A percentile compares a stretch with the other conserved stretches of the same genome.
phyloP scores from a whole-genome alignment of 75 land plant genomes.

The Azolla pinnata region DNA sequence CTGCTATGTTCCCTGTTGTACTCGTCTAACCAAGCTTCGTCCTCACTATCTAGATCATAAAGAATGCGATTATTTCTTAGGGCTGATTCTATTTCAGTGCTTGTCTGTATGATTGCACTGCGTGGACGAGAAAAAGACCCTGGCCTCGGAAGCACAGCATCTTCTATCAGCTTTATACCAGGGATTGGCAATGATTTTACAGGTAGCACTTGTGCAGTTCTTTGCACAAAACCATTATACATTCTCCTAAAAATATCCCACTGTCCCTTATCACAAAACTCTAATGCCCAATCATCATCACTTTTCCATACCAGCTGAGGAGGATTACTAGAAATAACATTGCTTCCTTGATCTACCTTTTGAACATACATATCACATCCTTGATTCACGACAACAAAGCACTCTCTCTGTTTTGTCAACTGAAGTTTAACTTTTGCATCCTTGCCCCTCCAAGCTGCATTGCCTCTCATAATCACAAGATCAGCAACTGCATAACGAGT shows the following conservation, averaged over 20 bases:
- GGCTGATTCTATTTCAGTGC: conserved; percentile 79
- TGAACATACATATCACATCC: background rate
- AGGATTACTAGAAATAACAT: background rate
- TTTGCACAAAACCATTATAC: conserved; percentile 46
- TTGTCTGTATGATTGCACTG: conserved; percentile 46
- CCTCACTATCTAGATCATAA: conserved; percentile 96
- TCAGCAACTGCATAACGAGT: too few species aligned
- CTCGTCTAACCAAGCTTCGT: conserved; percentile 61
- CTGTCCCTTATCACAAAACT: conserved; percentile 73
- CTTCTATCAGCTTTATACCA: conserved; percentile 64
- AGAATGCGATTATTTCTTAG: conserved; percentile 50
- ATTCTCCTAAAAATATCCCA: conserved; percentile 76
- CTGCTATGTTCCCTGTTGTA: conserved; percentile 20
- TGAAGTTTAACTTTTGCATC: background rate
- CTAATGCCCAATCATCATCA: conserved; percentile 81
- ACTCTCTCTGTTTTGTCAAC: too few species aligned
- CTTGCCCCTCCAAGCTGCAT: background rate
- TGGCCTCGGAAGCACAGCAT: conserved; percentile 30
- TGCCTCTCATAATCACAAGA: background rate
- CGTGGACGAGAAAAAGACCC: conserved; percentile 40
- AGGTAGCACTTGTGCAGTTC: conserved; percentile 31
- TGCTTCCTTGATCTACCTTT: background rate
- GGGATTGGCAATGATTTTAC: conserved; percentile 83
- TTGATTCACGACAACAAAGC: too few species aligned
- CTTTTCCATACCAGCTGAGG: conserved; percentile 72